phyloP scores from a whole-genome alignment of 2,329 filamentous ascomycete species.

The Arthroderma uncinatum region DNA sequence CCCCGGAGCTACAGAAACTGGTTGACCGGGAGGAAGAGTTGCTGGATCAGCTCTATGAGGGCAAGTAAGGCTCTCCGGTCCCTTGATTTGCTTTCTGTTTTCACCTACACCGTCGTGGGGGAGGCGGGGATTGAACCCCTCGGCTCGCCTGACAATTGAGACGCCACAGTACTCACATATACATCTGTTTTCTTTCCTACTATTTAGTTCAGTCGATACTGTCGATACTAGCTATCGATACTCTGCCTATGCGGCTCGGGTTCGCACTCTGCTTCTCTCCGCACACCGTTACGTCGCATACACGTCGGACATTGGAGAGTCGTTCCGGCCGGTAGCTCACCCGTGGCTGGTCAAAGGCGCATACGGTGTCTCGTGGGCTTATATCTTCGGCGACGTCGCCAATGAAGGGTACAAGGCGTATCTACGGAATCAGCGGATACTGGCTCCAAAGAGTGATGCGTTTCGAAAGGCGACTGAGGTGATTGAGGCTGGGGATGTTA shows the following conservation, averaged over 20 bases:
- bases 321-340: constrained; percentile 85
- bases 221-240: constrained; percentile 82
- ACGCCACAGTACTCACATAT: constrained; percentile 1
- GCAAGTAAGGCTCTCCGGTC: constrained; percentile 49
- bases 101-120: not conserved
- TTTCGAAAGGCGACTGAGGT: constrained; percentile 28
- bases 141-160: not conserved
- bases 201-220: constrained; percentile 55
- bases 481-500: constrained; percentile 4
- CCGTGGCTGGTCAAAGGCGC: constrained; percentile 68
- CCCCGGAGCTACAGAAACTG: constrained; percentile 45
- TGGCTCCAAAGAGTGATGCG: constrained; percentile 54
- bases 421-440: constrained; percentile 64
- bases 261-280: constrained; percentile 76
- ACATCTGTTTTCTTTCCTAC: not conserved
- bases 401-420: constrained; percentile 96
- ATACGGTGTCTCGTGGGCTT: constrained; percentile 87
- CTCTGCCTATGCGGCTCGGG: constrained; percentile 76
- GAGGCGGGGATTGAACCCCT: not conserved
- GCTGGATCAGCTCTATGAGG: constrained; percentile 65
- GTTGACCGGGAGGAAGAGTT: constrained; percentile 57
- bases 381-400: constrained; percentile 77
- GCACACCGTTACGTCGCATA: constrained; percentile 96
- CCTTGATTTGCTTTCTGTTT: not conserved
- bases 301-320: constrained; percentile 91